Evolutionary conservation across 2,329 filamentous ascomycete species (phyloP).

Genomic region (Chrysoporthe deuterocubensis): DNA sequence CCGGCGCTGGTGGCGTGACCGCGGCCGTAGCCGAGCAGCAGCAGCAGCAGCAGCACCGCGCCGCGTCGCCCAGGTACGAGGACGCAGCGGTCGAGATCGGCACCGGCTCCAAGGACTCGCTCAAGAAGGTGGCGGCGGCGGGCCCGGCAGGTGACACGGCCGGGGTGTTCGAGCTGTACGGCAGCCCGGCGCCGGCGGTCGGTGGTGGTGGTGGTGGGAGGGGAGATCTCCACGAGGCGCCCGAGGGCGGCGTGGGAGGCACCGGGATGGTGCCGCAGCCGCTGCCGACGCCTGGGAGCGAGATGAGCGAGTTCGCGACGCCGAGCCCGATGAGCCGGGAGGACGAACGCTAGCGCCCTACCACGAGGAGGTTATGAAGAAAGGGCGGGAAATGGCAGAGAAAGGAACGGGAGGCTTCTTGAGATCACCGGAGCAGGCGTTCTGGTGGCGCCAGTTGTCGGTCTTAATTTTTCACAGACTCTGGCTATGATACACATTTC

Average conservation of each 20-base stretch:
- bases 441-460: neutral
- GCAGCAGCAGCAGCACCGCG: neutral
- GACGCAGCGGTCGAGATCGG: neutral
- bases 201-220: neutral
- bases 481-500: constrained; percentile 8
- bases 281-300: constrained; percentile 24
- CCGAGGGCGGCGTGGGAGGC: neutral
- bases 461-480: neutral
- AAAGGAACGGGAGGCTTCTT: neutral
- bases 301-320: constrained; percentile 26
- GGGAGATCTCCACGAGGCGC: neutral
- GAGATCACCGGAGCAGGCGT: neutral
- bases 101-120: too few species aligned
- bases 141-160: constrained; percentile 27
- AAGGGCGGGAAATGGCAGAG: neutral
- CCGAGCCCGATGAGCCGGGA: constrained; percentile 23
- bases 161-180: constrained; percentile 51
- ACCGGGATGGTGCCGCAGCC: constrained; percentile 13
- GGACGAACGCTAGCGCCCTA: neutral
- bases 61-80: constrained; percentile 39
- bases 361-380: neutral
- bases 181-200: constrained; percentile 26
- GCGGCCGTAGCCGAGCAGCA: constrained; percentile 29
- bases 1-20: constrained; percentile 20
- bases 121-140: too few species aligned